A percentile compares a stretch with the other conserved stretches of the same genome.
phyloP scores from a whole-genome alignment of 2,329 filamentous ascomycete species.

The Calonectria pseudoreteaudii region DNA sequence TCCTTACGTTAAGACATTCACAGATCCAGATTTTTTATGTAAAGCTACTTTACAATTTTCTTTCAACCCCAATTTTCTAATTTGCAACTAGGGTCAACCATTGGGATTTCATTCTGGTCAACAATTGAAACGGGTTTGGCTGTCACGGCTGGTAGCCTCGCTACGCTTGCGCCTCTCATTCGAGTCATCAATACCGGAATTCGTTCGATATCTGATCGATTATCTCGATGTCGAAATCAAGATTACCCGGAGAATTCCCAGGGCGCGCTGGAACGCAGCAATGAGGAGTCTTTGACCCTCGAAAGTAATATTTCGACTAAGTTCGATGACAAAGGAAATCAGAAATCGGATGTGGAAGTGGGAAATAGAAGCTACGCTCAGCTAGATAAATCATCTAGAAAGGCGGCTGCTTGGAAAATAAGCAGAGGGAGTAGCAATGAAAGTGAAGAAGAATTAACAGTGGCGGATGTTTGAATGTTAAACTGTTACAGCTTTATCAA shows the following conservation, averaged over 20 bases:
- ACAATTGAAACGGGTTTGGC: constrained; percentile 60
- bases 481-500: too few relatives aligned
- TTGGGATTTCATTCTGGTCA: constrained; percentile 62
- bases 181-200: constrained; percentile 49
- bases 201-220: constrained; percentile 39
- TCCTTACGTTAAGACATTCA: constrained; percentile 52
- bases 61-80: constrained; percentile 8
- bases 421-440: background rate
- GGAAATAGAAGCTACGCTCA: background rate
- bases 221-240: constrained; percentile 34
- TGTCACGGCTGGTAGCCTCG: constrained; percentile 60
- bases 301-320: background rate
- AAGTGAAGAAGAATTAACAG: background rate
- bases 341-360: background rate
- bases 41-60: constrained; percentile 27
- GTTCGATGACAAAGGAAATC: background rate
- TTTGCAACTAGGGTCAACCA: constrained; percentile 47
- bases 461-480: too few relatives aligned
- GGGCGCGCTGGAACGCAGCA: background rate
- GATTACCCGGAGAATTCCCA: constrained; percentile 9
- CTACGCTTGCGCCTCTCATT: constrained; percentile 59
- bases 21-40: constrained; percentile 58
- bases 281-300: background rate
- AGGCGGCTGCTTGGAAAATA: background rate
- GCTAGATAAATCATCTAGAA: background rate